Conservation (phyloP, 345 rosid genomes). For the Populus alba region DNA sequence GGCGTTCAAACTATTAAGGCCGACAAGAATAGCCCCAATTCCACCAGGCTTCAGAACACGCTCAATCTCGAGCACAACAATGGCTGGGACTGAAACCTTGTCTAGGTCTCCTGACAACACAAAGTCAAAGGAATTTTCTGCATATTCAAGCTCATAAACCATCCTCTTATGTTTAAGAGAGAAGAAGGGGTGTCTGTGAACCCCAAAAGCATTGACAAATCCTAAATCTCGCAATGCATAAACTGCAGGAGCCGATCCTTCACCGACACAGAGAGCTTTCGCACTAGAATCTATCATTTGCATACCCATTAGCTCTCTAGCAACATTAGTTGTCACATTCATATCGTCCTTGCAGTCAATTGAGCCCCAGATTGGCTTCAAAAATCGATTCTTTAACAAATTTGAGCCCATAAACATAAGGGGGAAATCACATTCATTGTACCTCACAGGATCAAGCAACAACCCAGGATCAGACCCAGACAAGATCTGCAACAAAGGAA, state of each 20-base stretch:
- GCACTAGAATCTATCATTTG: conserved; percentile 45
- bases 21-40: conserved; percentile 70
- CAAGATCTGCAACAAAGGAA: conserved; percentile 50
- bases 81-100: conserved; percentile 61
- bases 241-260: conserved; percentile 55
- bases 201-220: conserved; percentile 47
- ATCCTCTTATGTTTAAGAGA: conserved; percentile 55
- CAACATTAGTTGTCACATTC: conserved; percentile 46
- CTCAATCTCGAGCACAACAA: conserved; percentile 80
- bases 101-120: conserved; percentile 66
- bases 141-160: conserved; percentile 52
- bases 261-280: conserved; percentile 74
- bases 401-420: conserved; percentile 25
- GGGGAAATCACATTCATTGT: conserved; percentile 43
- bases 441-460: conserved; percentile 20
- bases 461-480: conserved; percentile 40
- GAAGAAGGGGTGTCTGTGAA: conserved; percentile 52
- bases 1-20: conserved; percentile 38
- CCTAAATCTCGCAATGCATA: conserved; percentile 57
- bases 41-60: conserved; percentile 81
- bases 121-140: conserved; percentile 64
- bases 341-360: conserved; percentile 46
- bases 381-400: conserved; percentile 30
- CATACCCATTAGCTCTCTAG: conserved; percentile 50
- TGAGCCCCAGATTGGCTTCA: conserved; percentile 49